These are phyloP conservation scores for Anacardium occidentale DNA, from an alignment of 345 rosid species.

Conservation along the genomic window DNA sequence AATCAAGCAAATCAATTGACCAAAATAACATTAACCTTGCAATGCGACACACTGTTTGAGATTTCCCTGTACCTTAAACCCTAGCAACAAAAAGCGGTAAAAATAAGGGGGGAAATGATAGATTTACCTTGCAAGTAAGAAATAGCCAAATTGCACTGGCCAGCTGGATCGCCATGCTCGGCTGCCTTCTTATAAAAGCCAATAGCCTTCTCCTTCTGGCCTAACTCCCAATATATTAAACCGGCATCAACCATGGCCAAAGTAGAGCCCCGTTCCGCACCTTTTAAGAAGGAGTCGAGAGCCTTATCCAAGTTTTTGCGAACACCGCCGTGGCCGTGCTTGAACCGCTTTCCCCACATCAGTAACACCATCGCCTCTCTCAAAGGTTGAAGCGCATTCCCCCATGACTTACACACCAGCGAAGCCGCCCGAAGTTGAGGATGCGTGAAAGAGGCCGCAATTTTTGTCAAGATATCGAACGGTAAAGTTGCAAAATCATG, in stretches of 20 bases:
- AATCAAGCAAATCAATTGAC: background rate
- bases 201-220: conserved; percentile 53
- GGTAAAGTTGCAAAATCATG: conserved; percentile 74
- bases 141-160: conserved; percentile 80
- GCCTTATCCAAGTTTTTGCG: conserved; percentile 65
- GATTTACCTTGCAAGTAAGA: conserved; percentile 68
- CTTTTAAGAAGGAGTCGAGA: conserved; percentile 72
- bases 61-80: background rate
- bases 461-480: conserved; percentile 54
- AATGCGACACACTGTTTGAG: background rate
- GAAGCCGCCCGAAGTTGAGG: conserved; percentile 71
- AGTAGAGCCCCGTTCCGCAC: conserved; percentile 80
- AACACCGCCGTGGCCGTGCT: conserved; percentile 83
- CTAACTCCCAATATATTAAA: conserved; percentile 80
- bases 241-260: conserved; percentile 99
- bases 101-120: background rate
- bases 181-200: conserved; percentile 69
- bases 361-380: conserved; percentile 82
- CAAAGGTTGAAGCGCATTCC: conserved; percentile 73
- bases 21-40: background rate
- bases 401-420: conserved; percentile 78
- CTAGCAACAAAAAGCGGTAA: background rate
- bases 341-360: conserved; percentile 75
- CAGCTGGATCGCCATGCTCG: conserved; percentile 68
- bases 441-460: conserved; percentile 64